phyloP scores from a whole-genome alignment of 257 asterid genomes.

The Nicotiana sylvestris region DNA sequence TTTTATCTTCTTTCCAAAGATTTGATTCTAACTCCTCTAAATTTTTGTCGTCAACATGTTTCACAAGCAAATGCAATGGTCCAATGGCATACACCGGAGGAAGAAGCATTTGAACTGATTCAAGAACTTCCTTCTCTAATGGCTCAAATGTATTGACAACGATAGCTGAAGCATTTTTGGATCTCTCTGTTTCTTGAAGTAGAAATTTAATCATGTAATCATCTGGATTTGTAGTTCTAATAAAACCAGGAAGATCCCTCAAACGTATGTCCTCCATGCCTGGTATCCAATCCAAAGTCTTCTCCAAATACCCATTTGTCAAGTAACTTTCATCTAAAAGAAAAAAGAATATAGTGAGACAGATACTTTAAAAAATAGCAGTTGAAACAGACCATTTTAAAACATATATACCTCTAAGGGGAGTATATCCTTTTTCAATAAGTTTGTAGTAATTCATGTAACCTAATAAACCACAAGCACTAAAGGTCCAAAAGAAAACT shows the following conservation, averaged over 20 bases:
- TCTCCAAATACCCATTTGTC: constrained; percentile 50
- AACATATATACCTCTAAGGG: neutral
- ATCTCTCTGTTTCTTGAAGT: constrained; percentile 13
- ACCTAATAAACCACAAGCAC: constrained; percentile 38
- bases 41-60: constrained; percentile 7
- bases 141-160: constrained; percentile 44
- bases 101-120: constrained; percentile 22
- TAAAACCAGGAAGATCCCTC: constrained; percentile 42
- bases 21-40: constrained; percentile 28
- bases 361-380: neutral
- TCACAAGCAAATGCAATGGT: constrained; percentile 38
- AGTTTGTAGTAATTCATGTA: constrained; percentile 24
- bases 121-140: constrained; percentile 35
- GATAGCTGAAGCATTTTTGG: constrained; percentile 33
- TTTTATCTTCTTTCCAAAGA: constrained; percentile 48
- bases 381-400: neutral
- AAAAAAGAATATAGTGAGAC: neutral
- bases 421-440: constrained; percentile 32
- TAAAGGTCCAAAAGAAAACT: constrained; percentile 38
- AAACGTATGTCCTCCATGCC: constrained; percentile 33
- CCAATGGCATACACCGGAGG: constrained; percentile 48
- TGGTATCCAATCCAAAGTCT: constrained; percentile 28
- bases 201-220: constrained; percentile 31
- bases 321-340: constrained; percentile 32
- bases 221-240: constrained; percentile 32